Conservation (phyloP, 768 basidiomycete genomes). For the Mycena vitilis region DNA sequence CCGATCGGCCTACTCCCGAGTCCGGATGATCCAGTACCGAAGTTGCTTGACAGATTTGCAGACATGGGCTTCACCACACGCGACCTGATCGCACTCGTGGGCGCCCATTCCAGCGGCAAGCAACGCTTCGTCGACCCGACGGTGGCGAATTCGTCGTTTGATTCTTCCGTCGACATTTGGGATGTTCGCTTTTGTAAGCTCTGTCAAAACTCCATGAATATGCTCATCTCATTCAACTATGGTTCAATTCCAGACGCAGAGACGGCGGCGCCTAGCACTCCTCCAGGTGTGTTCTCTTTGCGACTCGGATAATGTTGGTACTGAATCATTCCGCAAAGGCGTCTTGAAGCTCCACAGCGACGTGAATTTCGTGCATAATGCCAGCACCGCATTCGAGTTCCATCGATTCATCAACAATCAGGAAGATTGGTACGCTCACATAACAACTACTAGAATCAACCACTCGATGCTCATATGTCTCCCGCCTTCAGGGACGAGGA, state of each 20-base stretch:
- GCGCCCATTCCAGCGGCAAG: constrained; percentile 25
- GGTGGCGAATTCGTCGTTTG: constrained; percentile 6
- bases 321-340: background rate
- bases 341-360: constrained; percentile 30
- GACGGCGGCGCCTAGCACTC: background rate
- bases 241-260: background rate
- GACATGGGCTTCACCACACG: constrained; percentile 31
- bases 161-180: constrained; percentile 32
- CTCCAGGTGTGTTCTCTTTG: background rate
- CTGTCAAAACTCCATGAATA: background rate
- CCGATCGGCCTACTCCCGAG: constrained; percentile 29
- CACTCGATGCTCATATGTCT: too few relatives aligned
- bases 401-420: constrained; percentile 30
- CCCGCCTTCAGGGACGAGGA: constrained; percentile 28
- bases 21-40: constrained; percentile 17
- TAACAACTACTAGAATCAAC: too few relatives aligned
- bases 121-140: constrained; percentile 31
- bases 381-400: constrained; percentile 22
- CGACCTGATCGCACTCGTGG: constrained; percentile 32
- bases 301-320: background rate
- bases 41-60: constrained; percentile 23
- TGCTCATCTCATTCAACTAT: background rate
- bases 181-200: constrained; percentile 32
- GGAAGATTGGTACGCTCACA: constrained; percentile 27
- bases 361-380: constrained; percentile 26